These are phyloP conservation scores for Ceratocystis diversiconidia DNA, from an alignment of 2,329 filamentous ascomycete genomes.

Conservation along the genomic window DNA sequence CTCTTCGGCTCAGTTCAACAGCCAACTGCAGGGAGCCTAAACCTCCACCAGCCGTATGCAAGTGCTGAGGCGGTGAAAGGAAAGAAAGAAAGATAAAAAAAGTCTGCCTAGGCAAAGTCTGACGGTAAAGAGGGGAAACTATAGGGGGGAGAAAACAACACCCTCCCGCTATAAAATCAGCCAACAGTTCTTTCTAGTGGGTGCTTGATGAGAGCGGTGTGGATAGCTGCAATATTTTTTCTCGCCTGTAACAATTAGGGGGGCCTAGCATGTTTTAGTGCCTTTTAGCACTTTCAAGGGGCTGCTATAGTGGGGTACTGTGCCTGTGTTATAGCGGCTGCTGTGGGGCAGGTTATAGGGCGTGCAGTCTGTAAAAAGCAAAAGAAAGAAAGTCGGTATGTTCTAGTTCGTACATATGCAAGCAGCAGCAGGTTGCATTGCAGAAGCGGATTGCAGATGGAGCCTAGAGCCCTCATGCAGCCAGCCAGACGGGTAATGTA, in stretches of 20 bases:
- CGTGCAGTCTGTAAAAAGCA: neutral
- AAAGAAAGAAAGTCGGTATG: neutral
- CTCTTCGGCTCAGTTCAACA: neutral
- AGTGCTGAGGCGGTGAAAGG: neutral
- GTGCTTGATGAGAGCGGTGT: neutral
- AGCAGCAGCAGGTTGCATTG: neutral
- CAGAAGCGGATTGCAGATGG: slow-evolving; percentile 2
- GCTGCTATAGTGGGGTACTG: too few relatives aligned
- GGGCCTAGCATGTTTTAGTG: too few relatives aligned
- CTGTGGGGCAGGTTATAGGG: neutral
- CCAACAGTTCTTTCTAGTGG: neutral
- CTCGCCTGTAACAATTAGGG: neutral
- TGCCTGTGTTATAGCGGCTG: neutral
- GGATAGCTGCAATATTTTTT: neutral
- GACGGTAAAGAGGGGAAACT: too few relatives aligned
- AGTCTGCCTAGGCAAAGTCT: neutral
- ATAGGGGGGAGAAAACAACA: neutral
- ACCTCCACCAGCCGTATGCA: neutral
- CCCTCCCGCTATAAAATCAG: neutral
- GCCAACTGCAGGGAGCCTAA: neutral
- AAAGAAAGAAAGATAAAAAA: neutral
- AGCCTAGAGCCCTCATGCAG: neutral
- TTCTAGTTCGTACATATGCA: neutral
- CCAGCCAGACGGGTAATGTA: neutral
- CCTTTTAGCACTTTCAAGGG: too few relatives aligned